Conservation (phyloP, 2,329 filamentous ascomycete species). For the Colletotrichum eremochloae region DNA sequence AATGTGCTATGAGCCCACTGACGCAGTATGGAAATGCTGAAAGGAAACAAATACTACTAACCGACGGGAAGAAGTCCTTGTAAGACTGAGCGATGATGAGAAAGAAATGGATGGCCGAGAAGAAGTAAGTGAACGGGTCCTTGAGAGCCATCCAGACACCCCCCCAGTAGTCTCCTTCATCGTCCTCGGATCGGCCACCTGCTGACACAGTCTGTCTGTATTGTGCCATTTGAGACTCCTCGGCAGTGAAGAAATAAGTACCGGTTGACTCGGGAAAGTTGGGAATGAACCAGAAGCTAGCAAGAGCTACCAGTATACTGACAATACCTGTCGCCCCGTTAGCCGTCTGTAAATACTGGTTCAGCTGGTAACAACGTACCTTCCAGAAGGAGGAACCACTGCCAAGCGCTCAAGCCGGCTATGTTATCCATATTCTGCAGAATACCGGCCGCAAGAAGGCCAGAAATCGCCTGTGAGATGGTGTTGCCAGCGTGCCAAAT, state of each 20-base stretch:
- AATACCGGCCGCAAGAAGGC: slow-evolving; percentile 59
- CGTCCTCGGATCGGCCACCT: slow-evolving; percentile 53
- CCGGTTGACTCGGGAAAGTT: slow-evolving; percentile 53
- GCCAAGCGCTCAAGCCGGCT: slow-evolving; percentile 52
- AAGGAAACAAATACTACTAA: slow-evolving; percentile 16
- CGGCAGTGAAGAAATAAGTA: slow-evolving; percentile 51
- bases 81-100: slow-evolving; percentile 59
- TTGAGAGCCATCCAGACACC: slow-evolving; percentile 51
- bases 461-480: slow-evolving; percentile 59
- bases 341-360: not conserved
- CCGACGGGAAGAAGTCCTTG: slow-evolving; percentile 60
- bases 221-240: slow-evolving; percentile 56
- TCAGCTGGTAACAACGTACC: not conserved
- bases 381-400: slow-evolving; percentile 60
- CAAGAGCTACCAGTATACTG: slow-evolving; percentile 50
- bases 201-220: slow-evolving; percentile 53
- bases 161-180: slow-evolving; percentile 55
- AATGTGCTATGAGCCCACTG: not conserved
- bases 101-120: slow-evolving; percentile 55
- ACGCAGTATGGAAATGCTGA: not conserved
- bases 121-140: slow-evolving; percentile 55
- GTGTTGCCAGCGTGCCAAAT: slow-evolving; percentile 61
- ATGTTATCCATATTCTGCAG: slow-evolving; percentile 58
- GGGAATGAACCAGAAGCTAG: slow-evolving; percentile 53
- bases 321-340: slow-evolving; percentile 44